Evolutionary conservation across 2,329 filamentous ascomycete species (phyloP).

Genomic region (Ilyonectria mors-panacis): DNA sequence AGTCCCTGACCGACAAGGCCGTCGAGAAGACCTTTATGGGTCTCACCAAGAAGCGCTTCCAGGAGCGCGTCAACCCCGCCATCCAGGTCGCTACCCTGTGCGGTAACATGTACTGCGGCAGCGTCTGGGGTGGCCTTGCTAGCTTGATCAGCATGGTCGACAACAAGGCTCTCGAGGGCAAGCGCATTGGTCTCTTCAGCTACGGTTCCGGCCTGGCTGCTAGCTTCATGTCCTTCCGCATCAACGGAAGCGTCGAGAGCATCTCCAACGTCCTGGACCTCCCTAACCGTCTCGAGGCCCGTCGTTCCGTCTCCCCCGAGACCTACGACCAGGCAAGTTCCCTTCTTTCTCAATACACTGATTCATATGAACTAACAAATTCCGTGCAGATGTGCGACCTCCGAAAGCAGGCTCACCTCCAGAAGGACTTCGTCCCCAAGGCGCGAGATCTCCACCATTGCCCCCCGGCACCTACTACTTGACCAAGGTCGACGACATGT

Average conservation of each 20-base stretch:
- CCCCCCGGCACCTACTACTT: constrained; percentile 82
- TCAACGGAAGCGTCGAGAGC: constrained; percentile 78
- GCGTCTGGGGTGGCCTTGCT: constrained; percentile 83
- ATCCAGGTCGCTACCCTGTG: constrained; percentile 85
- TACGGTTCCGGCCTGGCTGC: constrained; percentile 83
- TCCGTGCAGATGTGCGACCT: constrained; percentile 78
- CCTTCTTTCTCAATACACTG: too few species aligned
- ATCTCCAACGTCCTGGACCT: constrained; percentile 80
- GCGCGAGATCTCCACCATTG: constrained; percentile 78
- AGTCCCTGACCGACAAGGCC: constrained; percentile 84
- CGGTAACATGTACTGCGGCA: constrained; percentile 78
- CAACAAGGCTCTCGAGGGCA: constrained; percentile 75
- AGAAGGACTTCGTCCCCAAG: constrained; percentile 82
- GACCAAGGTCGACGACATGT: constrained; percentile 86
- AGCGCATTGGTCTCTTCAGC: constrained; percentile 83
- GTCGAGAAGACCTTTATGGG: constrained; percentile 91
- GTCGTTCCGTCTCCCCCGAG: constrained; percentile 77
- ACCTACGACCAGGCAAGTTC: constrained; percentile 81
- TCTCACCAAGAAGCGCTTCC: constrained; percentile 87
- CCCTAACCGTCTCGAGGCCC: constrained; percentile 75
- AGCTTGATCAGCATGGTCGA: constrained; percentile 77
- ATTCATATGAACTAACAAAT: constrained; percentile 37
- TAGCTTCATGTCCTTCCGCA: constrained; percentile 81
- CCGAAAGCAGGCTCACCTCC: constrained; percentile 85
- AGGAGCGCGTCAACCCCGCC: constrained; percentile 80